phyloP scores from a whole-genome alignment of 306 rosid species.

The Amphicarpaea edgeworthii region DNA sequence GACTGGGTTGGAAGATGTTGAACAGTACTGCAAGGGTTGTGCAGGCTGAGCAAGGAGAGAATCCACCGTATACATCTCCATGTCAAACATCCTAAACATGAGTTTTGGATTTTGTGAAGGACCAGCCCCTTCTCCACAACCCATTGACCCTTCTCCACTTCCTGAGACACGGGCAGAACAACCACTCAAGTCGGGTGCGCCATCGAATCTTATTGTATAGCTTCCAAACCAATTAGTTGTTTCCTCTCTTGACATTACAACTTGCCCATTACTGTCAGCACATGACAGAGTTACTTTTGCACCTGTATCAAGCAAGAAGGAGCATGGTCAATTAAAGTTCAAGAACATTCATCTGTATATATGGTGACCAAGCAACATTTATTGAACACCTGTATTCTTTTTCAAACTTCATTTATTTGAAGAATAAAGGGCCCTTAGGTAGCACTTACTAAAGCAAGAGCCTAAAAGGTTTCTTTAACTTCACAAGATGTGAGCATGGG shows the following conservation, averaged over 20 bases:
- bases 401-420: slow-evolving; percentile 31
- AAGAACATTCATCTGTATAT: not conserved
- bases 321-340: slow-evolving; percentile 5
- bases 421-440: not conserved
- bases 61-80: slow-evolving; percentile 77
- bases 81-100: slow-evolving; percentile 75
- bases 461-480: too few species aligned
- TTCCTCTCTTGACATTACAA: slow-evolving; percentile 77
- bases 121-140: slow-evolving; percentile 66
- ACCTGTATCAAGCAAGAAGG: slow-evolving; percentile 57
- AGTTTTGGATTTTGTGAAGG: slow-evolving; percentile 74
- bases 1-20: slow-evolving; percentile 61
- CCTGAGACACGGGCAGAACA: slow-evolving; percentile 71
- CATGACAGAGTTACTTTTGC: slow-evolving; percentile 76
- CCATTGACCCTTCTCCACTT: slow-evolving; percentile 56
- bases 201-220: slow-evolving; percentile 74
- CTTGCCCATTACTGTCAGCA: slow-evolving; percentile 66
- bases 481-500: not conserved
- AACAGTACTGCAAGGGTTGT: slow-evolving; percentile 77
- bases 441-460: not conserved
- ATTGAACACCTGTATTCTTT: slow-evolving; percentile 25
- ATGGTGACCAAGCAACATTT: slow-evolving; percentile 6
- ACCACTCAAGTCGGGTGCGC: slow-evolving; percentile 70
- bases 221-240: slow-evolving; percentile 80
- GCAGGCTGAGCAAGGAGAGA: slow-evolving; percentile 84